Base-by-base conservation (phyloP, 202 grass and related monocot species). In the Carex arenaria region DNA sequence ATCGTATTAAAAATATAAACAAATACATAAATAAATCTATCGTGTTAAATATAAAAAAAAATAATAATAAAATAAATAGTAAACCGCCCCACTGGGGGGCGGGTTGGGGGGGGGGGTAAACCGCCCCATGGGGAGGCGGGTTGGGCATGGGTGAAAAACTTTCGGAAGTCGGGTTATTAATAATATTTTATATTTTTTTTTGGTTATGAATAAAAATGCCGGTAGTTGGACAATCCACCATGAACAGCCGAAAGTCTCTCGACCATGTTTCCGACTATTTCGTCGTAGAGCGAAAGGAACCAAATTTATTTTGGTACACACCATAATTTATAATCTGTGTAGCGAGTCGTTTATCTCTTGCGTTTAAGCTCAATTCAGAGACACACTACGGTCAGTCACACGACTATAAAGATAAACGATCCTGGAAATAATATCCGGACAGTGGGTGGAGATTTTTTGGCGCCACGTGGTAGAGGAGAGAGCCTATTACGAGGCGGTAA, bases 401-500 rank as follows among this genome's bases (percentile, higher is more conserved):
- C 3, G 36, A n/a, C 4, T 13, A 0, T 1, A 8, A 10, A 0
- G 0, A 78, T 23, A 32, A 5, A 78, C 1, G 7, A 78, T 78
- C 55, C 0, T 1, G 4, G 0, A 18, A 11, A 43, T 19, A 18
- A n/a, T 53, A 60, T 17, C 5, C 14, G 1, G 57, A 12, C 0
- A 82, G 59, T 52, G 6, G 38, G 79, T n/a, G 20, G 47, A 82
- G 42, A 82, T 82, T 66, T 82, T 82, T 82, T 65, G 18, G 26
- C 12, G 80, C 36, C 63, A 82, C 62, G 61, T 82, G 20, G 8
- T 22, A 40, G 19, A 11, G 19, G 2, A 54, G 5, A 47, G 4
- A 38, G 63, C 87, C 90, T 87, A 89, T 89, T 20, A 72, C 14
- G 32, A 79, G 10, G 1, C 17, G 57, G 87, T 20, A 85, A 91